Evolutionary conservation across 2,329 filamentous ascomycete species (phyloP), one percentile per base, ranked within the genome.

Genomic region (Sphaerulina populicola): DNA sequence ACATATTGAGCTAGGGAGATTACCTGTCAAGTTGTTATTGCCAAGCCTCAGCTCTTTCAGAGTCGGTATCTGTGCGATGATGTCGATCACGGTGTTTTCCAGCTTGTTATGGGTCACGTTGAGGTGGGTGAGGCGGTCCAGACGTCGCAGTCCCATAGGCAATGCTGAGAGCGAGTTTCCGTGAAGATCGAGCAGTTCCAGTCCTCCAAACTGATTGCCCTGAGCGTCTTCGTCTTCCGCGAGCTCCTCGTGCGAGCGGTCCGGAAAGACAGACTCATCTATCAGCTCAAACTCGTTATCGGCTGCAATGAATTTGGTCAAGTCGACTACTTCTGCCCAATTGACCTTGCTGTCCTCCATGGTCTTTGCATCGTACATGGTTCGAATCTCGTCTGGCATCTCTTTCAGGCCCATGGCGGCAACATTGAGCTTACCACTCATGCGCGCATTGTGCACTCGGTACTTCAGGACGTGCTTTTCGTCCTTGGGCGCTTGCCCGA

Each of bases 281-380:
- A 97, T 74, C 30, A 75, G 74, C 61, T 87, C 81, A 43, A 98
- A 69, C 62, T 95, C 87, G 63, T 98, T 97, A 64, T 95, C 89
- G 7, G 91, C 89, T 5, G 86, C 89, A 57, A 93, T 80, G 44
- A 97, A 82, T 54, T 85, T 82, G 0, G 83, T 85, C 41, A 97
- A 71, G 64, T 97, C 91, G 9, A 97, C 88, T 53, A 86, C 85
- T 68, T 97, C 91, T 1, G 89, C 89, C 93, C 93, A 97, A 31
- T 83, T 81, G 9, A 82, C 78, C 33, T 78, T 80, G 18, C 77
- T 72, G 10, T 74, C 75, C 35, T 83, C 80, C 49, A 82, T 76
- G 1, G 79, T 77, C 47, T 89, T 82, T 14, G 87, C 74, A 60
- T 89, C 86, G 66, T 96, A 97, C 90, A 97, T 97, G 49, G 82